Base-by-base conservation (phyloP, 2,329 filamentous ascomycete genomes). In the Macrophomina pseudophaseolina region DNA sequence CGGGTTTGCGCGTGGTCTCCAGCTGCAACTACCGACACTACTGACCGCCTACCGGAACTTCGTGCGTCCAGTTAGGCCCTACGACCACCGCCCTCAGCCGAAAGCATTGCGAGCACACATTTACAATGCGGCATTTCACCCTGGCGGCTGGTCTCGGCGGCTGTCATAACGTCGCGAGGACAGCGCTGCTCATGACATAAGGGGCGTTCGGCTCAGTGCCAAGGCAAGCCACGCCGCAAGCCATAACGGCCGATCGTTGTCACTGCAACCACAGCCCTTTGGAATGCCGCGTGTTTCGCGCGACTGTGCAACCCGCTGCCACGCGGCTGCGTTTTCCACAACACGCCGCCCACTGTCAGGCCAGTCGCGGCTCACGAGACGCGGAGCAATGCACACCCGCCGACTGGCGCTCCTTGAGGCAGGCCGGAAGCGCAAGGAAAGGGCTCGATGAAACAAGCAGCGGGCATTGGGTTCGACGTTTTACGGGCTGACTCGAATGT, bases 211-310 rank as follows among this genome's bases (percentile, higher is more conserved):
- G 58, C 58, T 62, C 42, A 49, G 32, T 28, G 58, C 58, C 58
- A 62, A 62, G 58, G 53, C 40, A 59, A 62, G 58, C 58, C 58
- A 62, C 44, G 58, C 58, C 58, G 58, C 58, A 62, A 35, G 44
- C 58, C 58, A 62, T 49, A 62, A 62, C 58, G 58, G 58, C 58
- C 58, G 58, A 62, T 62, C 58, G 58, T 49, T 40, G 58, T 62
- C 58, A 9, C 58, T 62, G 58, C 58, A 62, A 62, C 58, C 58
- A 49, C 58, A 14, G 46, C 14, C 23, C 58, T 49, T 44, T 49
- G 58, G 58, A 60, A 62, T 62, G 44, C 44, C 58, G 58, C 58
- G 58, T 62, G 58, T 62, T 35, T 62, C 44, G 44, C 58, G 32
- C 32, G 42, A 35, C 44, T 38, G 58, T 62, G 58, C 42, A 32